Conservation (phyloP, 2,329 filamentous ascomycete species). For the Metarhizium anisopliae region DNA sequence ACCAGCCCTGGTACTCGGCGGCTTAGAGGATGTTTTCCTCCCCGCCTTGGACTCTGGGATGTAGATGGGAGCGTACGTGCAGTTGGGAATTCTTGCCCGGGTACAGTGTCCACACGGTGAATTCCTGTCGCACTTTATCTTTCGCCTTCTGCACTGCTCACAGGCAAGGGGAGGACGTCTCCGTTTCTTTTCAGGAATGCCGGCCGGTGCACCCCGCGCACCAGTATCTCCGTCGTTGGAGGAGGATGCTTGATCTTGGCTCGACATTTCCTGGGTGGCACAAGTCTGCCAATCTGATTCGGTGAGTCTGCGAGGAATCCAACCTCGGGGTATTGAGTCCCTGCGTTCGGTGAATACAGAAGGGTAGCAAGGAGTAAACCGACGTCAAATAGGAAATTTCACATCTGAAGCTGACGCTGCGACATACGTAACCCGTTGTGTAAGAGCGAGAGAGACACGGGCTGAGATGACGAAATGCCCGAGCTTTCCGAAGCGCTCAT, state of each 20-base stretch:
- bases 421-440: not conserved
- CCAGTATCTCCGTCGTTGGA: not conserved
- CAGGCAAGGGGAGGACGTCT: conserved; percentile 39
- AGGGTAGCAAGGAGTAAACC: not conserved
- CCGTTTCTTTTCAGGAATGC: conserved; percentile 24
- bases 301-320: not conserved
- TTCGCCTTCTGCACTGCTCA: conserved; percentile 48
- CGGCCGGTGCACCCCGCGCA: not conserved
- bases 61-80: conserved; percentile 38
- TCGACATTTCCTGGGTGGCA: not conserved
- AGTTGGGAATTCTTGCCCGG: conserved; percentile 44
- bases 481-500: not conserved
- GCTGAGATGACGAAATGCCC: not conserved
- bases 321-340: not conserved
- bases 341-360: not conserved
- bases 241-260: not conserved
- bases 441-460: not conserved
- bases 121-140: conserved; percentile 52
- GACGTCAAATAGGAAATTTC: not conserved
- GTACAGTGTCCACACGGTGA: conserved; percentile 51
- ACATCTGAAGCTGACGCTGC: not conserved
- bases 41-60: conserved; percentile 18
- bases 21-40: conserved; percentile 1
- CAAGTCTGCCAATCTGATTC: not conserved
- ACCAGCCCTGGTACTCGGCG: not conserved